Evolutionary conservation across 2,329 filamentous ascomycete genomes (phyloP), one percentile per base, ranked within the genome.

Genomic region (Talaromyces sp.): DNA sequence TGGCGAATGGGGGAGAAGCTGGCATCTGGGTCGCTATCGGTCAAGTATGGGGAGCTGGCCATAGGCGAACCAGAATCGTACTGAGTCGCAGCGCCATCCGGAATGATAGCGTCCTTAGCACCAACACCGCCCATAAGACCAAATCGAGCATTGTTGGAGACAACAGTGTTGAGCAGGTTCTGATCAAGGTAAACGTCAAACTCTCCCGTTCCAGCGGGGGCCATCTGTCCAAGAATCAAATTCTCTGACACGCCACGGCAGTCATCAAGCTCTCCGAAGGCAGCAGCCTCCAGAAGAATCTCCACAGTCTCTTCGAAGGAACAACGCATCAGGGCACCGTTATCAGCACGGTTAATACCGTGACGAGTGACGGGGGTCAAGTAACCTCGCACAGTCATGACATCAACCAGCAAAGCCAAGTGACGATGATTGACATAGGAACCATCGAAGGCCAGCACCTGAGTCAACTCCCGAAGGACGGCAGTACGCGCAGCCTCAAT

Each of bases 281-380:
- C 91, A 20, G 94, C 94, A 56, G 94, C 95, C 70, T 99, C 94
- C 17, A 99, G 85, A 48, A 99, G 80, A 80, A 99, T 99, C 71
- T 99, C 95, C 36, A 99, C 94, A 0, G 94, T 99, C 75, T 99
- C 95, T 76, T 99, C 94, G 77, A 99, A 99, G 2, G 94, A 99
- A 81, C 95, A 99, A 73, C 94, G 89, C 94, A 99, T 99, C 66
- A 99, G 82, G 9, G 94, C 95, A 80, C 94, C 94, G 57, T 95
- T 99, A 70, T 99, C 94, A 22, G 93, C 91, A 66, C 94, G 87
- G 79, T 99, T 99, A 79, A 99, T 99, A 77, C 94, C 94, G 71
- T 99, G 94, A 75, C 94, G 90, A 51, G 94, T 99, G 59, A 99
- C 93, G 13, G 94, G 93, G 74, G 96, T 96, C 67, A 99, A 87